A percentile compares a stretch with the other conserved stretches of the same genome.
Conservation (phyloP, 345 rosid genomes). For the Gossypium thurberi region DNA sequence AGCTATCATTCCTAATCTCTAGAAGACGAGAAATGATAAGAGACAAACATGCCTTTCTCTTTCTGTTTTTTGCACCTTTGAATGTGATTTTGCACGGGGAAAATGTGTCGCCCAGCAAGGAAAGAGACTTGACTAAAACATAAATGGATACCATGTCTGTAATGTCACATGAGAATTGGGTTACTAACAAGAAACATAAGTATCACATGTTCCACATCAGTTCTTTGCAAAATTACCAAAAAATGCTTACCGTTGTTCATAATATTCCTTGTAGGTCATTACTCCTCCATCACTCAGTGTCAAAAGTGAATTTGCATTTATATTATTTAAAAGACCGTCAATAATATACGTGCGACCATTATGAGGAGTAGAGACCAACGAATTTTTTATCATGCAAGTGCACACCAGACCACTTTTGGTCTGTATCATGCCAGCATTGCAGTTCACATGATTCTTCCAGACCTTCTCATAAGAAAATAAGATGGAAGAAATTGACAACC, state of each 20-base stretch:
- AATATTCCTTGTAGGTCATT: slow-evolving; percentile 51
- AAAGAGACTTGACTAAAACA: slow-evolving; percentile 29
- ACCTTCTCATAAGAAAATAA: slow-evolving; percentile 20
- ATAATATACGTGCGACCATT: slow-evolving; percentile 54
- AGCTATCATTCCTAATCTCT: neutral
- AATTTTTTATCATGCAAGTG: slow-evolving; percentile 44
- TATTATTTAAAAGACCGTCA: slow-evolving; percentile 32
- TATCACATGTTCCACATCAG: neutral
- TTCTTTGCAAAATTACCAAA: neutral
- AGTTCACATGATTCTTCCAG: slow-evolving; percentile 20
- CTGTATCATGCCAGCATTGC: slow-evolving; percentile 29
- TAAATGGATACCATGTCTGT: slow-evolving; percentile 54
- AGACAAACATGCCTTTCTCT: slow-evolving; percentile 43
- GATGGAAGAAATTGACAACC: slow-evolving; percentile 48
- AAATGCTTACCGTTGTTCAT: slow-evolving; percentile 36
- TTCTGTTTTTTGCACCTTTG: slow-evolving; percentile 33
- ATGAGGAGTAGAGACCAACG: slow-evolving; percentile 74
- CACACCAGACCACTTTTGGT: slow-evolving; percentile 49
- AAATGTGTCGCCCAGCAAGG: slow-evolving; percentile 52
- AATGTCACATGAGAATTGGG: slow-evolving; percentile 9
- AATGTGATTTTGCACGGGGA: slow-evolving; percentile 49
- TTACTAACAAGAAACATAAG: neutral
- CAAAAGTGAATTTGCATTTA: slow-evolving; percentile 49
- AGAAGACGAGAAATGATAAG: neutral
- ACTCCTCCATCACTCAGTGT: slow-evolving; percentile 32